Evolutionary conservation across 352 stramenopile genomes (phyloP), one percentile per base, ranked within the genome.

Genomic region (Peronospora belbahrii): DNA sequence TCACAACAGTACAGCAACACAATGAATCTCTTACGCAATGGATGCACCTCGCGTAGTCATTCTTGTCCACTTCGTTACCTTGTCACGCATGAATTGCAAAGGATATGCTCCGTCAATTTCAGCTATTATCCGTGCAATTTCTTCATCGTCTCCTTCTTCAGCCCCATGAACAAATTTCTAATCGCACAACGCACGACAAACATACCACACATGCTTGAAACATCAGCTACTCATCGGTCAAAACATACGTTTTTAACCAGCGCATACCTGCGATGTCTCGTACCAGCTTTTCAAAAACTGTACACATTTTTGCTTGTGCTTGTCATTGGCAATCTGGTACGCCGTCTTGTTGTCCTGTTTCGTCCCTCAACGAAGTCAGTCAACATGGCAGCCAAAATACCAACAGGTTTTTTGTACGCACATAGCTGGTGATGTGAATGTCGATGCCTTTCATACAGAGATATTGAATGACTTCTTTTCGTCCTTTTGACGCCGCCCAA

Each of bases 201-300:
- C 3, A 24, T 3, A 20, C 6, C 9, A 1, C 14, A 11, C 23
- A 15, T 25, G 38, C 11, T 32, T 34, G 8, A 18, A 4, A 20
- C 15, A 15, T 11, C 32, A 38, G 14, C 32, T 7, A n/a, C 7
- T 23, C 4, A 23, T 13, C 15, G 2, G 11, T 23, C 32, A 38
- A 23, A 9, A 27, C 23, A 27, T 27, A 27, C 23, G 8, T 17
- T n/a, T 40, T 10, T 14, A 1, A 9, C 14, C 3, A 28, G 27
- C 41, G 4, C 30, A 23, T 70, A 88, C 75, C 75, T 93, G 78
- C 22, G 82, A 88, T 2, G 74, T 90, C 56, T 94, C 82, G 66
- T 90, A 91, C 82, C 82, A 94, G 42, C 42, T 84, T 65, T 90
- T 88, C 11, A 94, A 50, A 50, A 90, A 91, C 53, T 91, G 79